Evolutionary conservation across 2,329 filamentous ascomycete species (phyloP), one percentile per base, ranked within the genome.

Genomic region (Phyllosticta capitalensis): DNA sequence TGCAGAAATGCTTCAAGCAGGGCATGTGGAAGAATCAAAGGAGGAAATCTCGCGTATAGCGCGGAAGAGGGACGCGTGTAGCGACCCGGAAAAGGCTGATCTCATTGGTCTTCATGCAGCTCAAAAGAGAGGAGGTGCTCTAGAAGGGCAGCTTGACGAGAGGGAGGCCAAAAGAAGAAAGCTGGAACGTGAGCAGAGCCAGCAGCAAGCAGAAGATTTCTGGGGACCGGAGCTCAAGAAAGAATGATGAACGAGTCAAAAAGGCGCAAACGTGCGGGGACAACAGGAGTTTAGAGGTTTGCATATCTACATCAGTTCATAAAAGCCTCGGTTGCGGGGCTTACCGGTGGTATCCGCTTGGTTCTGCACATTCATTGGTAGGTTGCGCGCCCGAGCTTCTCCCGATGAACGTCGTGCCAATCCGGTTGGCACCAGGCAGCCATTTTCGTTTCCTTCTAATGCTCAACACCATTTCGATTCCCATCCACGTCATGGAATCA

Each of bases 51-150:
- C 63, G 52, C 60, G 60, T 1, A 63, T 90, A 12, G 79, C 84
- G 17, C 84, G 81, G 72, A 91, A 90, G 69, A 76, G 92, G n/a
- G 83, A 82, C 62, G 83, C 81, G 65, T 92, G 88, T 65, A 79
- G 85, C 60, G 88, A 92, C 66, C 88, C 88, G 0, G 86, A 89
- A 65, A 83, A 88, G 59, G 83, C 81, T 51, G 87, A 92, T 70
- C 72, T 92, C 3, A 84, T 90, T 19, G 84, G 84, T 54, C 74
- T 88, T 55, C 85, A 89, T 66, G 80, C 81, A 63, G 82, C 83
- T 20, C 80, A 86, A 65, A 83, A 78, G 67, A 65, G 75, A 54
- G 59, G 55, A 3, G 59, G 59, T 17, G 54, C 58, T 6, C 71
- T 71, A 0, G 72, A 70, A 1, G 71, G 66, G n/a, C 65, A 67